Base-by-base conservation (phyloP, 768 basidiomycete genomes). In the Hygrophorus russula region DNA sequence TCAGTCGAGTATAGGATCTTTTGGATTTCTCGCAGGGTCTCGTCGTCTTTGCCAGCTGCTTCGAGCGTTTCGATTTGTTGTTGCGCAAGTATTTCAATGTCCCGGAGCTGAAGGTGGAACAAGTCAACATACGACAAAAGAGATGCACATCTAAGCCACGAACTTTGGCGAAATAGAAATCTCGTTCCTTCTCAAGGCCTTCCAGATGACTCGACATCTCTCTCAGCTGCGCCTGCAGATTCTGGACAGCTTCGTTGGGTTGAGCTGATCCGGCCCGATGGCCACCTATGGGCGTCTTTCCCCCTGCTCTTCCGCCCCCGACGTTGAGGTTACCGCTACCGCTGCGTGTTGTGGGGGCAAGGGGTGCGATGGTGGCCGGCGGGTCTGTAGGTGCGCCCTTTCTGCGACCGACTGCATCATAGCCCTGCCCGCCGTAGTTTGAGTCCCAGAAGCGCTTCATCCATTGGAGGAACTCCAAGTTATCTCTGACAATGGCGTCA, bases 121-220 rank as follows among this genome's bases (percentile, higher is more conserved):
- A 36, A 39, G 3, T 7, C 42, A 42, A 37, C 4, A 6, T 18
- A 32, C 19, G 33, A 28, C 36, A 14, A 28, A 31, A 18, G 36
- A 17, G 31, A 18, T 18, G 30, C 8, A 24, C 14, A 20, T n/a
- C n/a, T n/a, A 46, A 8, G 14, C n/a, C 29, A 11, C 27, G 37
- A 52, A 94, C 93, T 78, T 97, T 99, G 56, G 85, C 81, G 62
- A 98, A 99, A 65, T 99, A 99, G 62, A 99, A 98, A 60, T 98
- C 93, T 36, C 93, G 69, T 65, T 99, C 96, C 69, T 92, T 97
- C 70, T 98, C 92, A 31, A 98, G 67, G 1, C 88, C 87, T 57
- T 93, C 91, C 50, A 96, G 66, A 56, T 89, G 84, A 0, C 68
- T 59, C 29, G 77, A 76, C 68, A 96, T 70, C 49, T 98, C 96